Evolutionary conservation across 805 yeast species (phyloP).

Genomic region (Starmerella tilneyi): DNA sequence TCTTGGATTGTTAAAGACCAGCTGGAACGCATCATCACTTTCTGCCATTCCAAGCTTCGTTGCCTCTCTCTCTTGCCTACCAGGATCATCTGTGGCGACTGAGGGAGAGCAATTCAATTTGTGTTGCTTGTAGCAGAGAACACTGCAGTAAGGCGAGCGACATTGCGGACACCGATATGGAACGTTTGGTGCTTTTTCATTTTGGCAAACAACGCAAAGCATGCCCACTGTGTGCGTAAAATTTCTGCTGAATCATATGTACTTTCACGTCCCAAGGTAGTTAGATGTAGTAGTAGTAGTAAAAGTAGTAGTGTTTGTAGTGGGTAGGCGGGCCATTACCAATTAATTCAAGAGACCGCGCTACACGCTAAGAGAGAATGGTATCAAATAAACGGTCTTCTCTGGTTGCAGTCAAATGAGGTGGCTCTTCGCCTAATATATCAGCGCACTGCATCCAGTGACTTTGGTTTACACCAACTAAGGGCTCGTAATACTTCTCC

Average conservation of each 20-base stretch:
- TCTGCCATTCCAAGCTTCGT: no score
- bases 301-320: no score
- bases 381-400: no score
- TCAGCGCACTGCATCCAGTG: no score
- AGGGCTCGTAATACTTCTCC: background rate
- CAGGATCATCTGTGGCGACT: no score
- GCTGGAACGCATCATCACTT: background rate
- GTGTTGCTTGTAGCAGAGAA: slow-evolving; percentile 47
- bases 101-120: slow-evolving; percentile 29
- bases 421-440: no score
- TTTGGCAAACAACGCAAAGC: slow-evolving; percentile 17
- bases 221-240: background rate
- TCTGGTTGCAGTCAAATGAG: no score
- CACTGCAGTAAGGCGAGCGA: slow-evolving; percentile 38
- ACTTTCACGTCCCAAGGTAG: background rate
- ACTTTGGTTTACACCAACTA: background rate
- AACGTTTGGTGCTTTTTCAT: background rate
- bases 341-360: no score
- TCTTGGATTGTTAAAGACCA: slow-evolving; percentile 32
- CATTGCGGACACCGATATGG: slow-evolving; percentile 55
- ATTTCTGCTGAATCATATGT: slow-evolving; percentile 3
- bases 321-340: no score
- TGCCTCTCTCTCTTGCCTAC: no score
- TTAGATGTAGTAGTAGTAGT: no score
- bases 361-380: background rate